Evolutionary conservation across 163 green algal species (phyloP).

Genomic region (Coccomyxa subellipsoidea): DNA sequence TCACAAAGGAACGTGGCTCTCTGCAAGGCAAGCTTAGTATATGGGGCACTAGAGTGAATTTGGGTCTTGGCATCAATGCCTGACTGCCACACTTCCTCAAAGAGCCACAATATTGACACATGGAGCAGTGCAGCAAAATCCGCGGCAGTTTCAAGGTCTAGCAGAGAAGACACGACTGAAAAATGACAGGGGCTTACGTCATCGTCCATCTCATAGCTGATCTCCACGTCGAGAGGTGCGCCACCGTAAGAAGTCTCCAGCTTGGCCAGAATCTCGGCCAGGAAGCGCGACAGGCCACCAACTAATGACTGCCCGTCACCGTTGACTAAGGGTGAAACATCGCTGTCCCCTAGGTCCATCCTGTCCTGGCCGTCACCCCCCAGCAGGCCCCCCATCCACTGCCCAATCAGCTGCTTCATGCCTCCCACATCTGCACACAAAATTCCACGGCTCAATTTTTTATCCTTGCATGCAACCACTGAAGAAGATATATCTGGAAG

Average conservation of each 20-base stretch:
- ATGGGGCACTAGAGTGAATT: no score
- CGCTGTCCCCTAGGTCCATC: background rate
- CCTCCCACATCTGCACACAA: background rate
- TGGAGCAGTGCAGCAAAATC: no score
- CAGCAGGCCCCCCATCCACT: background rate
- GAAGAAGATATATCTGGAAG: background rate
- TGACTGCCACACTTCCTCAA: no score
- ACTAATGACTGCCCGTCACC: background rate
- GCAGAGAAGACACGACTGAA: background rate
- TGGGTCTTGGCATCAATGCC: no score
- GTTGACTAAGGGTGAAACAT: background rate
- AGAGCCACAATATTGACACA: no score
- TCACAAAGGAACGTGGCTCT: no score
- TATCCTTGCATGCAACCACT: background rate
- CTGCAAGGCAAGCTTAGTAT: no score
- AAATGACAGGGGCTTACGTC: background rate
- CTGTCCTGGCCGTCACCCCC: background rate
- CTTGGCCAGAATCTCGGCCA: background rate
- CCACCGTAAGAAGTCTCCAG: background rate
- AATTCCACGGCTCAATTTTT: background rate
- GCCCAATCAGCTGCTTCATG: background rate
- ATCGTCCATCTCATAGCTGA: background rate
- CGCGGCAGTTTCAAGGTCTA: no score
- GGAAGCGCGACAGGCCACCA: background rate
- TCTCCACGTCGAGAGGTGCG: background rate